These are phyloP conservation scores for Blechomonas ayalai DNA, from an alignment of 208 protist species.

Conservation along the genomic window DNA sequence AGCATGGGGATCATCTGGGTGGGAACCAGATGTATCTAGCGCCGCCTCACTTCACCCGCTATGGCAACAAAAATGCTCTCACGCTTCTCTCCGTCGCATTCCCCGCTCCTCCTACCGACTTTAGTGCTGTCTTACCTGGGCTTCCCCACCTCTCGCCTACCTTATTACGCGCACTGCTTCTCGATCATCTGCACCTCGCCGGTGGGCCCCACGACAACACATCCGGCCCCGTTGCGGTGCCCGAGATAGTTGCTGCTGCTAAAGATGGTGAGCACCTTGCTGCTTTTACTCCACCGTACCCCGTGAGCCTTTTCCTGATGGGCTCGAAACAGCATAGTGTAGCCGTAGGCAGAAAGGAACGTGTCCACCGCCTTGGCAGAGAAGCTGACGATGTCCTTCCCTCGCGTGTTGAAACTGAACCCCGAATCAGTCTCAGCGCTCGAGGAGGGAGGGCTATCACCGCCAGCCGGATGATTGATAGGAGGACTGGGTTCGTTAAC, in stretches of 20 bases:
- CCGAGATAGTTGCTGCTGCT: slow-evolving; percentile 78
- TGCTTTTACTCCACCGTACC: slow-evolving; percentile 58
- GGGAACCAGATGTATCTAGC: no score
- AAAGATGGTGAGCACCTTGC: slow-evolving; percentile 77
- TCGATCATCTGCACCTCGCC: slow-evolving; percentile 68
- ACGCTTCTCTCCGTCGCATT: no score
- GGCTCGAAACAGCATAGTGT: slow-evolving; percentile 69
- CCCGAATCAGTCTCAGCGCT: slow-evolving; percentile 27
- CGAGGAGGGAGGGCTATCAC: slow-evolving; percentile 1
- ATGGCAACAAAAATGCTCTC: no score
- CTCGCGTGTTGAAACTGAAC: slow-evolving; percentile 53
- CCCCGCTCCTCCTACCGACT: no score
- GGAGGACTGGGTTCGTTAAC: slow-evolving; percentile 17
- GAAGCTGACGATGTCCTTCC: slow-evolving; percentile 59
- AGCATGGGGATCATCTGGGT: no score
- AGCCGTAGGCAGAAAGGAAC: slow-evolving; percentile 51
- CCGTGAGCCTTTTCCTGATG: slow-evolving; percentile 78
- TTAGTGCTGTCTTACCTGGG: no score
- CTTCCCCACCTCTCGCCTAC: no score
- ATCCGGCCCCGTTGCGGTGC: slow-evolving; percentile 69
- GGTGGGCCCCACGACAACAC: slow-evolving; percentile 40
- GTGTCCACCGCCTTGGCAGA: slow-evolving; percentile 55
- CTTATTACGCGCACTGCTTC: slow-evolving; percentile 33
- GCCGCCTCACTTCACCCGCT: no score
- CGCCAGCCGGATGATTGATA: slow-evolving; percentile 14